Evolutionary conservation across 805 yeast genomes (phyloP).

Genomic region (Soucietia sequanensis): DNA sequence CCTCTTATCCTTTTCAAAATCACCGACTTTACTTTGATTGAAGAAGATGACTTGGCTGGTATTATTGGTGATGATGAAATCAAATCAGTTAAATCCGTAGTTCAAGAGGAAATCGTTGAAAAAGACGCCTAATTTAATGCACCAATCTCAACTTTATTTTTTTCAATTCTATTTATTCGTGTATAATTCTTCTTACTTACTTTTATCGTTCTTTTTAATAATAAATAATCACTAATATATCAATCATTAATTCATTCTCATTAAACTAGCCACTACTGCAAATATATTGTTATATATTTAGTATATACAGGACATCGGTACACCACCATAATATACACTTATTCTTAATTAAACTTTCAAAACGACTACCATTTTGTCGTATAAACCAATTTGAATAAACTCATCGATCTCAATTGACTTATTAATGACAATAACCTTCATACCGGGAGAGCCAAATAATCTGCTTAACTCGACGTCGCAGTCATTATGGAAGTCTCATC

Average conservation of each 20-base stretch:
- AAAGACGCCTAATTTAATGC: background rate
- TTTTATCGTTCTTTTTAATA: background rate
- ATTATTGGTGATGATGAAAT: conserved; percentile 24
- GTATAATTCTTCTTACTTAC: no score
- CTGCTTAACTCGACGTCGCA: conserved; percentile 55
- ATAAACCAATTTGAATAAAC: no score
- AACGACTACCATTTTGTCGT: no score
- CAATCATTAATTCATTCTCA: background rate
- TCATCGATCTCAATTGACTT: no score
- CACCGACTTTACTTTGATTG: conserved; percentile 41
- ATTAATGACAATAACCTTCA: conserved; percentile 62
- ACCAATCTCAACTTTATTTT: no score
- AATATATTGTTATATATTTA: no score
- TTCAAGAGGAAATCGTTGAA: background rate
- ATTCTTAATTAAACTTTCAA: no score
- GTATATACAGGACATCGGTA: no score
- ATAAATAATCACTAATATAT: background rate
- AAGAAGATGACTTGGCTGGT: conserved; percentile 27
- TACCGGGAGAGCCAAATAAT: conserved; percentile 83
- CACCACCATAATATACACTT: no score
- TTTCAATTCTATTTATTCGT: no score
- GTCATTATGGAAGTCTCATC: conserved; percentile 62
- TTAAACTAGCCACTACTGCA: no score
- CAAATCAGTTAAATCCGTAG: conserved; percentile 19
- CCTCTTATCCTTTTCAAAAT: conserved; percentile 47